A percentile compares a stretch with the other conserved stretches of the same genome.
phyloP scores from a whole-genome alignment of 2,329 filamentous ascomycete species.

The Fusarium sulawesiense region DNA sequence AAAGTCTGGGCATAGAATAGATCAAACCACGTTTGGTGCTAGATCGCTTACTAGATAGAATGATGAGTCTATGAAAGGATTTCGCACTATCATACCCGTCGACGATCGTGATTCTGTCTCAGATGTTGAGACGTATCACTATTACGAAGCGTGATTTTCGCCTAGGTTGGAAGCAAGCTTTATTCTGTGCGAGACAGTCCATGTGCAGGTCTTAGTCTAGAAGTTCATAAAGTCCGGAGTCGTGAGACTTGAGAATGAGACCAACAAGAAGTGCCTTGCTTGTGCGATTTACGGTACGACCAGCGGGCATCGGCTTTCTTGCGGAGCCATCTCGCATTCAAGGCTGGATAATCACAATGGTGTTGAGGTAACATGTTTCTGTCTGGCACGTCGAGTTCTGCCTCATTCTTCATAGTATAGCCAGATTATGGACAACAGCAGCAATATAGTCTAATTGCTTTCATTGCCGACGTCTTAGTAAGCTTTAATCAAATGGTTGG shows the following conservation, averaged over 20 bases:
- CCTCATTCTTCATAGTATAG: background rate
- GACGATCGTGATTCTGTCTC: constrained; percentile 17
- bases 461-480: background rate
- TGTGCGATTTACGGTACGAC: constrained; percentile 13
- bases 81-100: background rate
- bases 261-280: constrained; percentile 4
- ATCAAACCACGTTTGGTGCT: background rate
- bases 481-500: background rate
- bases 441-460: background rate
- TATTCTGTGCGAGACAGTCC: constrained; percentile 4
- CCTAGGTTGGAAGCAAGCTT: constrained; percentile 15
- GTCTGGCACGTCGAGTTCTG: background rate
- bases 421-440: background rate
- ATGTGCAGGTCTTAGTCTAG: constrained; percentile 8
- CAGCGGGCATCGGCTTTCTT: constrained; percentile 2
- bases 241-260: constrained; percentile 13
- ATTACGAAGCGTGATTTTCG: constrained; percentile 5
- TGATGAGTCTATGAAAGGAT: constrained; percentile 18
- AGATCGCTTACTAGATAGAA: constrained; percentile 8
- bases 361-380: background rate
- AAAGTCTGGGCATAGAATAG: constrained; percentile 8
- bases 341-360: background rate
- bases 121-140: background rate
- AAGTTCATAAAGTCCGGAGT: constrained; percentile 28
- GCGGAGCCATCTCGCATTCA: constrained; percentile 2